Percentiles rank a stretch among this genome's conserved stretches.
phyloP scores from a whole-genome alignment of 495 filamentous ascomycete genomes.

The Staphylotrichum longicolle region DNA sequence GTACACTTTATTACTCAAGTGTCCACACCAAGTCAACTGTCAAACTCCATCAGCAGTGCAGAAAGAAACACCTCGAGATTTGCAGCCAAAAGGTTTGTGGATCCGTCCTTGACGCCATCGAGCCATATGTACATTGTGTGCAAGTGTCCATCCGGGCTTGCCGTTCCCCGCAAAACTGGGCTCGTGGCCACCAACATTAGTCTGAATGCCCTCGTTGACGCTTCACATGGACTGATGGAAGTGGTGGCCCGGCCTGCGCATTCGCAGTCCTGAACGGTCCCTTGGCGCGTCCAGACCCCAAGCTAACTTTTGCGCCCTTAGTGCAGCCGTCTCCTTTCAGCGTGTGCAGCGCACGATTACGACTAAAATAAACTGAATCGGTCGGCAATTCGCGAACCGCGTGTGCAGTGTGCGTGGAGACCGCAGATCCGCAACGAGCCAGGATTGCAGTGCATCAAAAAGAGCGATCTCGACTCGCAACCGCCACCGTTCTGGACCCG shows the following conservation, averaged over 20 bases:
- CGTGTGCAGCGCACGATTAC: neutral
- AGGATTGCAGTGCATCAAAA: slow-evolving; percentile 17
- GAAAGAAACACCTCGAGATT: too few species aligned
- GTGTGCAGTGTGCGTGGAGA: slow-evolving; percentile 18
- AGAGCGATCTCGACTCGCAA: slow-evolving; percentile 35
- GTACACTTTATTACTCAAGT: too few species aligned
- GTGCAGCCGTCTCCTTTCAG: neutral
- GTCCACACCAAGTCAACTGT: too few species aligned
- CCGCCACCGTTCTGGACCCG: slow-evolving; percentile 29
- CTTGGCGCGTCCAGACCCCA: slow-evolving; percentile 7
- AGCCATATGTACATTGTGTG: neutral
- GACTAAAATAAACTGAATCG: slow-evolving; percentile 3
- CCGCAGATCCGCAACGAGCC: slow-evolving; percentile 9
- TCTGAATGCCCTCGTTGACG: too few species aligned
- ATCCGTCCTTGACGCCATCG: neutral
- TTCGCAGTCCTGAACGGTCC: neutral
- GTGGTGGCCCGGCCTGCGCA: too few species aligned
- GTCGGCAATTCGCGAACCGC: slow-evolving; percentile 8
- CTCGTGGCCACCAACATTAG: neutral
- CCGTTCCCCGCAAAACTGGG: slow-evolving; percentile 7
- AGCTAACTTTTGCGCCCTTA: neutral
- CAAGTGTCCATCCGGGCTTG: neutral
- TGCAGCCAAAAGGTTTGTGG: too few species aligned
- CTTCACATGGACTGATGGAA: too few species aligned
- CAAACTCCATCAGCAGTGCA: too few species aligned